phyloP scores from a whole-genome alignment of 441 rosid genomes.

The Croton laevigatus region DNA sequence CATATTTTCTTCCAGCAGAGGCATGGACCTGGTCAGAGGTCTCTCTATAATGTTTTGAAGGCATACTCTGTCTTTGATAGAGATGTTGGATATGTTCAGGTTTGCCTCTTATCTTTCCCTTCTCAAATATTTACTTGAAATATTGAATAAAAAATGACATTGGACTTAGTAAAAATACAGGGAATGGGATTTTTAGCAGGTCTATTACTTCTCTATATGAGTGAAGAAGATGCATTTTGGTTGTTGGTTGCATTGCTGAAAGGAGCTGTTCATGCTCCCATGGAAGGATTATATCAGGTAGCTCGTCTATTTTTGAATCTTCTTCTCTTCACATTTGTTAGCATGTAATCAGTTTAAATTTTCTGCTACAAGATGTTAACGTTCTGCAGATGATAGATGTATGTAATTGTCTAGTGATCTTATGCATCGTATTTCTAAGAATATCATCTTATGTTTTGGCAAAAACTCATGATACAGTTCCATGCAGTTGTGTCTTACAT shows the following conservation, averaged over 20 bases:
- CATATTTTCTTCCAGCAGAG: conserved; percentile 98
- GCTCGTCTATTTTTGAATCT: conserved; percentile 17
- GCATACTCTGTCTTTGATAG: conserved; percentile 95
- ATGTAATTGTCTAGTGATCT: background rate
- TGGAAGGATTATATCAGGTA: conserved; percentile 97
- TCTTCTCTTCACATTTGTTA: background rate
- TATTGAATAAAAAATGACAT: conserved; percentile 17
- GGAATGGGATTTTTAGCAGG: conserved; percentile 98
- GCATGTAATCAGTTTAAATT: background rate
- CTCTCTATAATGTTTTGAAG: conserved; percentile 89
- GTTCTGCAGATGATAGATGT: background rate
- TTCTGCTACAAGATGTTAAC: background rate
- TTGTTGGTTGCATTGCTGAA: conserved; percentile 88
- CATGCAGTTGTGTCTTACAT: background rate
- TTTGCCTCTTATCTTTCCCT: conserved; percentile 21
- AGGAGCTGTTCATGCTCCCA: conserved; percentile 97
- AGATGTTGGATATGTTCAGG: conserved; percentile 99
- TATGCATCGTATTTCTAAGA: background rate
- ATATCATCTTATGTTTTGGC: background rate
- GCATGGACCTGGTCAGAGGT: conserved; percentile 98
- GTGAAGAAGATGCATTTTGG: conserved; percentile 99
- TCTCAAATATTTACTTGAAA: conserved; percentile 16
- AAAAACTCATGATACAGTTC: background rate
- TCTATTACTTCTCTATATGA: conserved; percentile 91
- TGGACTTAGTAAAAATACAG: conserved; percentile 40